These are phyloP conservation scores for Teratosphaeriaceae sp. DNA, from an alignment of 2,329 filamentous ascomycete species.

Conservation along the genomic window DNA sequence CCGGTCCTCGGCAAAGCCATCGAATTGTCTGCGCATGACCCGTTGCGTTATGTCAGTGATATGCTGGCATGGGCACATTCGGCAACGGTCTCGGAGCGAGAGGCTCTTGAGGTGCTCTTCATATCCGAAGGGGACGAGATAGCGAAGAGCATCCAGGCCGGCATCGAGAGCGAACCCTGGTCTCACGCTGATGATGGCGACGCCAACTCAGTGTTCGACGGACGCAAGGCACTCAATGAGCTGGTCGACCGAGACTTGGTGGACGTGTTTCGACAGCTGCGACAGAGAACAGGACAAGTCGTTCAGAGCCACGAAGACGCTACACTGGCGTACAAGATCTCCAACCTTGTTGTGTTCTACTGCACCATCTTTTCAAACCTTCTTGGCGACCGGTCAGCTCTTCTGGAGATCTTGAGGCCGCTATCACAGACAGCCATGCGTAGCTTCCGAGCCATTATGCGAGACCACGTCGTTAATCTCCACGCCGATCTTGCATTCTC, in stretches of 20 bases:
- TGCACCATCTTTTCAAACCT: conserved; percentile 75
- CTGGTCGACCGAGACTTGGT: conserved; percentile 80
- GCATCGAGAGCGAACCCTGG: conserved; percentile 80
- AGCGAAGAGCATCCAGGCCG: conserved; percentile 70
- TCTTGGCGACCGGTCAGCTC: conserved; percentile 59
- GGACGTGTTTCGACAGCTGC: conserved; percentile 75
- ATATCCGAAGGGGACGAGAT: conserved; percentile 87
- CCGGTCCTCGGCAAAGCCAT: conserved; percentile 67
- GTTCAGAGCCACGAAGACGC: conserved; percentile 89
- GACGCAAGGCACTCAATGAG: conserved; percentile 71
- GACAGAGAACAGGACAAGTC: conserved; percentile 83
- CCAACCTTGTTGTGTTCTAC: conserved; percentile 87
- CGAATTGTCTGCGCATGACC: conserved; percentile 86
- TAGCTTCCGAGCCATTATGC: conserved; percentile 75
- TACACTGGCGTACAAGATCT: conserved; percentile 80
- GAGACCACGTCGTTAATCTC: conserved; percentile 69
- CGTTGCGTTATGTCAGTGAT: conserved; percentile 84
- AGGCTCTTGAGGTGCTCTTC: conserved; percentile 86
- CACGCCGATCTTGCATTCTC: conserved; percentile 65
- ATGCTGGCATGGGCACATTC: conserved; percentile 98
- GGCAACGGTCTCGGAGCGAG: conserved; percentile 84
- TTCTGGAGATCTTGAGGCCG: conserved; percentile 61
- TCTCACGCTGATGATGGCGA: conserved; percentile 49
- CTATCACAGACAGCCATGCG: conserved; percentile 71
- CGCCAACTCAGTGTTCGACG: conserved; percentile 60